Evolutionary conservation across 148 eudicot genomes (phyloP), one percentile per base, ranked within the genome.

Genomic region (Arbutus unedo): DNA sequence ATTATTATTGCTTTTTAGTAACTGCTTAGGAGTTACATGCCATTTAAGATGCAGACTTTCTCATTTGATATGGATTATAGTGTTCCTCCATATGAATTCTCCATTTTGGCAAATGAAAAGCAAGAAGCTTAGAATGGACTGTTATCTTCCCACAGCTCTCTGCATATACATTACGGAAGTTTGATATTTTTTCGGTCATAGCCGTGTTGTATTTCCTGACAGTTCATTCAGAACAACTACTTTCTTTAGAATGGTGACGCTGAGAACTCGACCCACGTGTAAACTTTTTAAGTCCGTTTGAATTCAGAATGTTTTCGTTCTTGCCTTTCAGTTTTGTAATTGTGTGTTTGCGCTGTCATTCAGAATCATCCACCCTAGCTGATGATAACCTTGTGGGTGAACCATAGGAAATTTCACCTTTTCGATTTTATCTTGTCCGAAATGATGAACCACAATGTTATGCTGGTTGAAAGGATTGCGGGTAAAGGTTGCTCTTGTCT

Each of bases 31-130:
- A 71, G 74, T 70, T 70, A 1, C 47, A 70, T 70, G 6, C 19
- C 49, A 47, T 74, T 74, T 47, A 10, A 47, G 77, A 74, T 74
- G 23, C 54, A 74, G 50, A 74, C 19, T 73, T 45, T 73, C 76
- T 45, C 21, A 6, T 8, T 43, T 45, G 21, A 18, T 73, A 1
- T 73, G 54, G 53, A 74, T 74, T 9, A 74, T 19, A 48, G 53
- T 6, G 0, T 45, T 74, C 53, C 54, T 47, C 77, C 14, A 43
- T 74, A 47, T 74, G 50, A 74, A 47, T 47, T n/a, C 53, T 74
- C 23, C 19, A 41, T 1, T 43, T 43, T 74, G 54, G 54, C 14
- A 74, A 47, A 18, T 71, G 75, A 1, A 43, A 44, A 14, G 74
- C 45, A 31, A 68, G 66, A 59, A n/a, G 66, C 66, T 3, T 66